Percentiles rank a stretch among this genome's conserved stretches.
phyloP scores from a whole-genome alignment of 1,139 yeast species.

The Ashbya aceris region DNA sequence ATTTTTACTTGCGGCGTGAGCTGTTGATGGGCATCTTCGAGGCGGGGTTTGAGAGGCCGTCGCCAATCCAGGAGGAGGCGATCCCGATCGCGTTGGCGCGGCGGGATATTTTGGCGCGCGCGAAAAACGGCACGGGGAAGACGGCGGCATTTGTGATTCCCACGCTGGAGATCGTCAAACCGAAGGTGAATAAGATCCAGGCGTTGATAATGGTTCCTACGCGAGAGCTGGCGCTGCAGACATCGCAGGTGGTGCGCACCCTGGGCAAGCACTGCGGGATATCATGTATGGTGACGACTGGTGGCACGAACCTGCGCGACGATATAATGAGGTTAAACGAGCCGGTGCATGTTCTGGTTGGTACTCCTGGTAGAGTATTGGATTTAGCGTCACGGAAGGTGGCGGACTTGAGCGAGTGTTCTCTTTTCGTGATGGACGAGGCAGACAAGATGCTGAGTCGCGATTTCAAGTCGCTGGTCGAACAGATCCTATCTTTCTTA shows the following conservation, averaged over 20 bases:
- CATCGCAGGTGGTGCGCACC: constrained; percentile 96
- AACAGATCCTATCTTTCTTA: constrained; percentile 76
- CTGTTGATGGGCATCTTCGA: constrained; percentile 96
- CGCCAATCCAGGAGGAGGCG: constrained; percentile 96
- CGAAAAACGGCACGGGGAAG: constrained; percentile 97
- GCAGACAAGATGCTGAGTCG: constrained; percentile 94
- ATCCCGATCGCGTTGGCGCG: constrained; percentile 95
- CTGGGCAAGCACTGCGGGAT: constrained; percentile 88
- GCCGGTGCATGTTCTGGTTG: constrained; percentile 84
- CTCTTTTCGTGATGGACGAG: constrained; percentile 94
- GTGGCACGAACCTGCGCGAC: constrained; percentile 92
- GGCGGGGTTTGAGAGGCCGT: constrained; percentile 97
- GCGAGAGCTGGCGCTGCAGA: constrained; percentile 92
- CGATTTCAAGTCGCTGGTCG: constrained; percentile 82
- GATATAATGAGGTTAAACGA: constrained; percentile 90
- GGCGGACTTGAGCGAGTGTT: constrained; percentile 82
- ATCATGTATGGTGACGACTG: constrained; percentile 97
- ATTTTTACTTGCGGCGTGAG: constrained; percentile 83
- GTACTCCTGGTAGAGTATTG: constrained; percentile 94
- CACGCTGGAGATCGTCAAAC: constrained; percentile 72
- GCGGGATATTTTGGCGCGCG: constrained; percentile 93
- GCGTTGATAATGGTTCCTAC: constrained; percentile 87
- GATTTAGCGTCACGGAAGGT: constrained; percentile 85
- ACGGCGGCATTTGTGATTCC: constrained; percentile 95
- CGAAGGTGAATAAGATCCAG: constrained; percentile 77